Evolutionary conservation across 768 basidiomycete species (phyloP).

Genomic region (Suillus brevipes): DNA sequence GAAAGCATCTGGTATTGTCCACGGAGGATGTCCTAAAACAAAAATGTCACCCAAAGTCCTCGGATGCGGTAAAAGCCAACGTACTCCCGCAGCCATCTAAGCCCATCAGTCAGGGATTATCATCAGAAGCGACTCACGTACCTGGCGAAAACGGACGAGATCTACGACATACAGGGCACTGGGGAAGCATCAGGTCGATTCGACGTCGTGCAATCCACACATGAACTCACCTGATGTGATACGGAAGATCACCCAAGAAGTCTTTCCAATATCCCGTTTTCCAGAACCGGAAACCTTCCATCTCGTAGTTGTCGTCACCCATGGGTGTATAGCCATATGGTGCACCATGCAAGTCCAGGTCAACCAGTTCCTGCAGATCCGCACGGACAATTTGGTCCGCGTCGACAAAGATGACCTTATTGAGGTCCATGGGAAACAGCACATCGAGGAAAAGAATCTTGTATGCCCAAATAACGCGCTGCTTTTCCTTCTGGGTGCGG

Average conservation of each 20-base stretch:
- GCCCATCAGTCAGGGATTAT: constrained; percentile 3
- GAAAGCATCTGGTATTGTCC: constrained; percentile 93
- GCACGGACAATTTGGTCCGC: constrained; percentile 96
- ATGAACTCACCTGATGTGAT: constrained; percentile 84
- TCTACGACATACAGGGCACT: constrained; percentile 97
- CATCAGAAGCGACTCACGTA: constrained; percentile 27
- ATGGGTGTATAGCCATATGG: constrained; percentile 97
- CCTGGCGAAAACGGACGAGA: constrained; percentile 91
- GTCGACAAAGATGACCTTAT: constrained; percentile 99
- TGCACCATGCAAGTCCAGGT: constrained; percentile 87
- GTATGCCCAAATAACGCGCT: constrained; percentile 98
- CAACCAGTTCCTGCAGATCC: constrained; percentile 94
- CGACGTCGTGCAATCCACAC: neutral
- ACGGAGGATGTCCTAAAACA: constrained; percentile 73
- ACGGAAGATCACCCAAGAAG: constrained; percentile 77
- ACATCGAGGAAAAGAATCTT: constrained; percentile 99
- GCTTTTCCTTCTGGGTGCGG: constrained; percentile 95
- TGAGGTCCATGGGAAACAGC: constrained; percentile 97
- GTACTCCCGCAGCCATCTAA: constrained; percentile 59
- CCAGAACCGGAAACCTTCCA: constrained; percentile 99
- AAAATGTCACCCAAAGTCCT: neutral
- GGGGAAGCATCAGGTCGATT: constrained; percentile 13
- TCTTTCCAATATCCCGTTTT: constrained; percentile 96
- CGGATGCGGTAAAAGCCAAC: constrained; percentile 15
- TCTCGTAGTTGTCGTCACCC: constrained; percentile 92